Percentiles rank a stretch among this genome's conserved stretches.
Conservation (phyloP, 305 asterid genomes). For the Fraxinus paxiana region DNA sequence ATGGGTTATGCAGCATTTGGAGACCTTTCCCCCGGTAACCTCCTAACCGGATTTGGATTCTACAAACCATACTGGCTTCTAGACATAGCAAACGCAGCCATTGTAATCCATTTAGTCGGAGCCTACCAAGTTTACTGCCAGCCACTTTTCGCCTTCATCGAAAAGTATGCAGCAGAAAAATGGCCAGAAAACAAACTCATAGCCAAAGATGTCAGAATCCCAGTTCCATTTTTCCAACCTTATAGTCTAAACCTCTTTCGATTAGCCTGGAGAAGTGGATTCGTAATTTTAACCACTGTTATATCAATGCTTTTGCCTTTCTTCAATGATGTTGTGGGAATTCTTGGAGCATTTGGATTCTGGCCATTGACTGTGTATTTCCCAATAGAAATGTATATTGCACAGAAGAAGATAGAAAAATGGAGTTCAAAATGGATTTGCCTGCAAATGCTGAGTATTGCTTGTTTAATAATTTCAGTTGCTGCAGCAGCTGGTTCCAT, state of each 20-base stretch:
- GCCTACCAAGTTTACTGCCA: constrained; percentile 66
- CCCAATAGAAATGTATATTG: constrained; percentile 61
- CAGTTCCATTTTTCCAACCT: constrained; percentile 14
- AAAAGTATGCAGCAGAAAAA: constrained; percentile 26
- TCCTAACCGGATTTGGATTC: constrained; percentile 62
- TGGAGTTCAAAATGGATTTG: constrained; percentile 45
- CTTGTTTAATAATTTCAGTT: constrained; percentile 39
- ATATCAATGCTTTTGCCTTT: constrained; percentile 57
- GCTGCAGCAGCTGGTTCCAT: constrained; percentile 58
- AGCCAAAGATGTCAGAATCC: constrained; percentile 22
- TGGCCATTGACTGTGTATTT: constrained; percentile 57
- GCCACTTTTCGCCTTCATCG: constrained; percentile 47
- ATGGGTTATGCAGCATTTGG: constrained; percentile 66
- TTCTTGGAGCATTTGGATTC: constrained; percentile 54
- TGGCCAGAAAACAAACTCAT: constrained; percentile 45
- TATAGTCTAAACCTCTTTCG: constrained; percentile 40
- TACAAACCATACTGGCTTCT: constrained; percentile 69
- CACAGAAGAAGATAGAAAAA: constrained; percentile 41
- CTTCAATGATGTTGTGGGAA: constrained; percentile 57
- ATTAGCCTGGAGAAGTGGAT: constrained; percentile 42
- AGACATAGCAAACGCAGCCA: constrained; percentile 56
- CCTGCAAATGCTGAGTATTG: constrained; percentile 38
- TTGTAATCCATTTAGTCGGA: constrained; percentile 48
- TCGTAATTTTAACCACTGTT: constrained; percentile 40
- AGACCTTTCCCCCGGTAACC: constrained; percentile 53